A percentile compares a stretch with the other conserved stretches of the same genome.
These are phyloP conservation scores for Diaporthe sp. DNA, from an alignment of 2,329 filamentous ascomycete genomes.

Conservation along the genomic window DNA sequence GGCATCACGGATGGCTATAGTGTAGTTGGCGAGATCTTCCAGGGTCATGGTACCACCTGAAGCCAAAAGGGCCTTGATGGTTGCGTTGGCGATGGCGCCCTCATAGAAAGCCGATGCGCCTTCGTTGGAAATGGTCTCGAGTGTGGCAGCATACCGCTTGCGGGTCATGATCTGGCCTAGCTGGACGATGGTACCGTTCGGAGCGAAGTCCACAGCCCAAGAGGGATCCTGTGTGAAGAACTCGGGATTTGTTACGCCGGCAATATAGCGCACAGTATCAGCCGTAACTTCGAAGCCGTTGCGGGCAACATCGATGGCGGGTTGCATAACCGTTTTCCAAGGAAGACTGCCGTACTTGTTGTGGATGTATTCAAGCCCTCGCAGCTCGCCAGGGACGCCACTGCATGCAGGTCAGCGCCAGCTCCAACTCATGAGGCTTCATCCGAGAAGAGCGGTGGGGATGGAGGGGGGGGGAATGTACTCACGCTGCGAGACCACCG, in stretches of 20 bases:
- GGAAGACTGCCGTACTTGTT: slow-evolving; percentile 70
- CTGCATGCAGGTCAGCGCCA: slow-evolving; percentile 43
- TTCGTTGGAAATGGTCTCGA: slow-evolving; percentile 74
- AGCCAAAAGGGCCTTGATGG: slow-evolving; percentile 71
- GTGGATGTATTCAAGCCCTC: slow-evolving; percentile 81
- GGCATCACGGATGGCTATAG: slow-evolving; percentile 69
- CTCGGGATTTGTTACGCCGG: slow-evolving; percentile 56
- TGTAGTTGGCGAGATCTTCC: slow-evolving; percentile 78
- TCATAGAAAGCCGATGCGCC: slow-evolving; percentile 77
- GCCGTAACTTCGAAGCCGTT: slow-evolving; percentile 77
- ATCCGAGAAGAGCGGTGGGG: no score
- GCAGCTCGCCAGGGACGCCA: slow-evolving; percentile 76
- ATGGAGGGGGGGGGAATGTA: no score
- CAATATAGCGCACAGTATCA: slow-evolving; percentile 79
- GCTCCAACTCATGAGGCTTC: not conserved
- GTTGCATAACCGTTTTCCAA: slow-evolving; percentile 75
- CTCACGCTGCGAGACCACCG: slow-evolving; percentile 78
- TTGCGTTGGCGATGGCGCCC: slow-evolving; percentile 76
- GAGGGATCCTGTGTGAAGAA: slow-evolving; percentile 77
- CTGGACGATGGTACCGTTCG: slow-evolving; percentile 72
- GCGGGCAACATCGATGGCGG: slow-evolving; percentile 77
- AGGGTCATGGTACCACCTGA: slow-evolving; percentile 82
- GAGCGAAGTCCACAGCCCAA: slow-evolving; percentile 89
- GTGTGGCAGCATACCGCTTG: slow-evolving; percentile 77
- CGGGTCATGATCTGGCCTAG: slow-evolving; percentile 81